Evolutionary conservation across 495 filamentous ascomycete genomes (phyloP).

Genomic region (Ramalina intermedia): DNA sequence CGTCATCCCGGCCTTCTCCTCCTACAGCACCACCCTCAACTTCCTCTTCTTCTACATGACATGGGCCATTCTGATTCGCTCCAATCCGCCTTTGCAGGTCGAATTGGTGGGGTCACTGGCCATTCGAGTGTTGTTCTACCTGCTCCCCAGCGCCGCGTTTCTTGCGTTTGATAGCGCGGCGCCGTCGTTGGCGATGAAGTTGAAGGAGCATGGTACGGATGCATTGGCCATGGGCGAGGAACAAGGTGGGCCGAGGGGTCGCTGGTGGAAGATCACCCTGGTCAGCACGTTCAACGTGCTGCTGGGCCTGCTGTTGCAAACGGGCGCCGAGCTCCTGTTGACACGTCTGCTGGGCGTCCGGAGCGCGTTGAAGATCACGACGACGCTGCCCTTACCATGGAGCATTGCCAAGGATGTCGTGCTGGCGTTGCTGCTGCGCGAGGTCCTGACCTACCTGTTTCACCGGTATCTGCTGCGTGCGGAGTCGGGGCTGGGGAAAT

Average conservation of each 20-base stretch:
- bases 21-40: slow-evolving; percentile 66
- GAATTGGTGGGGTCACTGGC: slow-evolving; percentile 56
- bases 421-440: slow-evolving; percentile 36
- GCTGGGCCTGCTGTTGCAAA: slow-evolving; percentile 42
- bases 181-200: slow-evolving; percentile 46
- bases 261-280: slow-evolving; percentile 39
- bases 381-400: slow-evolving; percentile 47
- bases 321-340: slow-evolving; percentile 38
- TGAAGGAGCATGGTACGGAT: slow-evolving; percentile 55
- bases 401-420: slow-evolving; percentile 38
- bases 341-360: slow-evolving; percentile 33
- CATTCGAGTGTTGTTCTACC: slow-evolving; percentile 56
- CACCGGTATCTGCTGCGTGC: slow-evolving; percentile 61
- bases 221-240: slow-evolving; percentile 48
- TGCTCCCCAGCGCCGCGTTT: slow-evolving; percentile 58
- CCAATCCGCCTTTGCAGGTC: slow-evolving; percentile 59
- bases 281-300: slow-evolving; percentile 41
- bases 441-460: slow-evolving; percentile 51
- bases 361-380: slow-evolving; percentile 43
- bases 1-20: slow-evolving; percentile 37
- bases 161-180: slow-evolving; percentile 56
- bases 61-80: slow-evolving; percentile 72
- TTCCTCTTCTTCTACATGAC: slow-evolving; percentile 80
- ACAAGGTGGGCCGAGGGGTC: slow-evolving; percentile 25
- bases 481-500: slow-evolving; percentile 19